Evolutionary conservation across 495 filamentous ascomycete genomes (phyloP).

Genomic region (Daldinia grandis): DNA sequence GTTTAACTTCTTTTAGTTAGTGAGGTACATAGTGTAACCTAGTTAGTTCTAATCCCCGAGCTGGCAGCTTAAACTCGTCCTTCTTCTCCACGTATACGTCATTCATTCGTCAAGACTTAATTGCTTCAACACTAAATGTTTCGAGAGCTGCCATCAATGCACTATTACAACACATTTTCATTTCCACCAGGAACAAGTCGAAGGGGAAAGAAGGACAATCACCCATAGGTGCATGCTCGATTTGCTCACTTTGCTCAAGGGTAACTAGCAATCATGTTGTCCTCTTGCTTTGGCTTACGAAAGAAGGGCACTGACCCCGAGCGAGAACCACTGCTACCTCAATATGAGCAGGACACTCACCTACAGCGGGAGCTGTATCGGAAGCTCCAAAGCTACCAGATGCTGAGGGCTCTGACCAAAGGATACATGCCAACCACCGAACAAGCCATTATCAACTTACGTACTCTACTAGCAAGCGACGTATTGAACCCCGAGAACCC

Average conservation of each 20-base stretch:
- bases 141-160: constrained; percentile 13
- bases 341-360: constrained; percentile 82
- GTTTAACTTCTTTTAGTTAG: neutral
- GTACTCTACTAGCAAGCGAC: constrained; percentile 79
- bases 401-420: constrained; percentile 81
- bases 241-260: too few relatives aligned
- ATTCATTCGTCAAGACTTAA: constrained; percentile 35
- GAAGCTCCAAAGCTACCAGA: constrained; percentile 92
- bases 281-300: constrained; percentile 51
- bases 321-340: constrained; percentile 80
- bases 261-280: constrained; percentile 36
- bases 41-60: constrained; percentile 2
- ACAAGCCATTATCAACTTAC: constrained; percentile 81
- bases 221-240: constrained; percentile 15
- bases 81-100: constrained; percentile 35
- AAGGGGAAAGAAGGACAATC: constrained; percentile 5
- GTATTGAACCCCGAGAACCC: constrained; percentile 78
- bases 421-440: constrained; percentile 94
- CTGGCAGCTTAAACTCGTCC: constrained; percentile 1
- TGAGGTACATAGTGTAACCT: too few relatives aligned
- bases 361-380: constrained; percentile 79
- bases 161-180: neutral
- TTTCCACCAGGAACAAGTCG: neutral
- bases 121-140: neutral
- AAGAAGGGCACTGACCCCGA: constrained; percentile 55